A percentile compares a stretch with the other conserved stretches of the same genome.
Evolutionary conservation across 495 filamentous ascomycete species (phyloP).

Genomic region (Penicillium flavigenum): DNA sequence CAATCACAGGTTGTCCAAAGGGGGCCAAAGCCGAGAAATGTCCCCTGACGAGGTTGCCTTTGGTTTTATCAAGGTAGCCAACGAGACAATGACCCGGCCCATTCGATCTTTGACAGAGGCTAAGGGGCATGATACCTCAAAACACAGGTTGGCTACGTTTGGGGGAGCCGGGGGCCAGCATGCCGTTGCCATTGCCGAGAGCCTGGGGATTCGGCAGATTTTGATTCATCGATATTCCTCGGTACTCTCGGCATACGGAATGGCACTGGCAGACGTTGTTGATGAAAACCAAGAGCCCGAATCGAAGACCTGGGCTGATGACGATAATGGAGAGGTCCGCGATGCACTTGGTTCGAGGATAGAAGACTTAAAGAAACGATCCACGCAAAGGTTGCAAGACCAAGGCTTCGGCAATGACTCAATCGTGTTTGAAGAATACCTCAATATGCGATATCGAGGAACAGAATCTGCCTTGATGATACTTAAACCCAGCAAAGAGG

Average conservation of each 20-base stretch:
- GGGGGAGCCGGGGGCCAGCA: constrained; percentile 96
- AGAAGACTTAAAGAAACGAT: constrained; percentile 20
- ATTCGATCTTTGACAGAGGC: constrained; percentile 93
- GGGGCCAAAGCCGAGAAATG: constrained; percentile 62
- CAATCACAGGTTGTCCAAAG: constrained; percentile 49
- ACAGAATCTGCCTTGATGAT: constrained; percentile 53
- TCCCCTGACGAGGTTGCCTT: constrained; percentile 80
- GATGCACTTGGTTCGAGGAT: constrained; percentile 23
- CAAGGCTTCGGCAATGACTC: constrained; percentile 36
- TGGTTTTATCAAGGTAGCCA: constrained; percentile 69
- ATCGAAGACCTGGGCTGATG: constrained; percentile 46
- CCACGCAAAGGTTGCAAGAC: constrained; percentile 21
- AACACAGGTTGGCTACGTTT: constrained; percentile 86
- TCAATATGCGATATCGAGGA: constrained; percentile 52
- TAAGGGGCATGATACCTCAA: constrained; percentile 87
- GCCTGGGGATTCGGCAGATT: constrained; percentile 82
- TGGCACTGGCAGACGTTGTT: constrained; percentile 94
- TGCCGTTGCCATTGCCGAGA: constrained; percentile 90
- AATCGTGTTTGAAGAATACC: constrained; percentile 44
- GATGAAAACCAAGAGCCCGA: constrained; percentile 90
- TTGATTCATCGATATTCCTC: constrained; percentile 91
- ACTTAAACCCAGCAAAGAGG: constrained; percentile 43
- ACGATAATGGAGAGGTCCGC: constrained; percentile 3
- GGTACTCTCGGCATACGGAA: constrained; percentile 92
- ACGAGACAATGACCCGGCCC: constrained; percentile 92